Percentiles rank a stretch among this genome's conserved stretches.
Conservation (phyloP, 2,329 filamentous ascomycete species). For the Botrytis porri region DNA sequence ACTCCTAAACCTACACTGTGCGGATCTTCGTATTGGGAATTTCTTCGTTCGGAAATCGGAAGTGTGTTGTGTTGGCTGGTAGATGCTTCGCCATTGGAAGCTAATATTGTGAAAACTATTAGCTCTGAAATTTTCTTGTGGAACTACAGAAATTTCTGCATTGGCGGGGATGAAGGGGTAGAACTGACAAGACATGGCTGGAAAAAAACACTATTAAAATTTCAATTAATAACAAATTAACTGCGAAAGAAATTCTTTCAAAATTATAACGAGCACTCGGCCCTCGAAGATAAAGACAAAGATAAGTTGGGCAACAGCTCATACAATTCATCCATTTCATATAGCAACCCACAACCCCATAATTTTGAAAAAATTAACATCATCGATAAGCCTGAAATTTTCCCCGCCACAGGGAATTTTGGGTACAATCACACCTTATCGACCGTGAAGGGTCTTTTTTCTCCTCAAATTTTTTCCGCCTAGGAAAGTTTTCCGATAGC, state of each 20-base stretch:
- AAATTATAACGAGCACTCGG: background rate
- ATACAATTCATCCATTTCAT: background rate
- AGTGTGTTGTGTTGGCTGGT: background rate
- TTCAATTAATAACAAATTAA: background rate
- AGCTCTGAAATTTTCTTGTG: background rate
- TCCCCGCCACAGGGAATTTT: background rate
- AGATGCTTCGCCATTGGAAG: background rate
- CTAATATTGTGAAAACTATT: background rate
- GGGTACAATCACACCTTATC: background rate
- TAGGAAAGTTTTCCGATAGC: background rate
- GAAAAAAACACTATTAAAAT: background rate
- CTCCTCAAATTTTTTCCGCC: background rate
- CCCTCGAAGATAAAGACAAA: background rate
- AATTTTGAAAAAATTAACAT: conserved; percentile 1
- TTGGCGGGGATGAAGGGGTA: background rate
- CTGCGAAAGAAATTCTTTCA: background rate
- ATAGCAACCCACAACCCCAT: background rate
- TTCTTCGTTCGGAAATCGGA: background rate
- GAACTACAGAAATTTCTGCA: background rate
- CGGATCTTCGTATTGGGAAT: background rate
- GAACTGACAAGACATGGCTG: background rate
- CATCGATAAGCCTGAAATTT: conserved; percentile 10
- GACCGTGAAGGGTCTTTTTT: background rate
- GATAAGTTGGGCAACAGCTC: background rate
- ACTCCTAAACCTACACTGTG: background rate